Conservation (phyloP, 2,329 filamentous ascomycete genomes). For the Trichoderma sp. region DNA sequence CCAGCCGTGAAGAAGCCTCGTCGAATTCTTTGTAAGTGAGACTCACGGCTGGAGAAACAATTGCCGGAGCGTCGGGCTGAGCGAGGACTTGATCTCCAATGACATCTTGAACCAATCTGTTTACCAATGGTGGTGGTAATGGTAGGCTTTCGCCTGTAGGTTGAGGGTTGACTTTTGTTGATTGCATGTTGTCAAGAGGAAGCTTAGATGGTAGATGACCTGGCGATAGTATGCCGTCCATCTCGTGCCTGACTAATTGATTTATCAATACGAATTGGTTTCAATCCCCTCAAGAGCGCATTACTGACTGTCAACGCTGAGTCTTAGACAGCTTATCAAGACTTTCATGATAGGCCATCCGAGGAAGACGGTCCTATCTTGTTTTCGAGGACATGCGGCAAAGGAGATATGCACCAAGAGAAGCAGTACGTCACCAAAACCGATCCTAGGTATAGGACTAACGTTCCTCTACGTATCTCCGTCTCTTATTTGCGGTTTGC, state of each 20-base stretch:
- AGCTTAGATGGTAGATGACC: neutral
- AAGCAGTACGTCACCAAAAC: neutral
- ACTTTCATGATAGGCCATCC: neutral
- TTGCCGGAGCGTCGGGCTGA: neutral
- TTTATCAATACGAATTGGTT: no score
- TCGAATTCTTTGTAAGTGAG: slow-evolving; percentile 10
- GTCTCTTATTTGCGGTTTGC: neutral
- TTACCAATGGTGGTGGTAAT: neutral
- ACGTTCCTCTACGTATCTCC: no score
- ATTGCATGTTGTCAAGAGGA: neutral
- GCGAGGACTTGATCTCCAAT: neutral
- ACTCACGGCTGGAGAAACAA: neutral
- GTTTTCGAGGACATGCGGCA: neutral
- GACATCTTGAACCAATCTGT: neutral
- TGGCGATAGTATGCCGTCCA: neutral
- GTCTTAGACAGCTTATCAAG: neutral
- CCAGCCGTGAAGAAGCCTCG: neutral
- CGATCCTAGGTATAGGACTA: neutral
- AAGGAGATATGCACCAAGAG: neutral
- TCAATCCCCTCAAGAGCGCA: no score
- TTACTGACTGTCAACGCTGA: neutral
- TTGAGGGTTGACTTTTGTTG: neutral
- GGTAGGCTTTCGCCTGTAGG: neutral
- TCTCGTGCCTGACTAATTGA: no score
- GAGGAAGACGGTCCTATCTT: neutral